Percentiles rank a stretch among this genome's conserved stretches.
Evolutionary conservation across 495 filamentous ascomycete genomes (phyloP).

Genomic region (Chaetomium fimeti): DNA sequence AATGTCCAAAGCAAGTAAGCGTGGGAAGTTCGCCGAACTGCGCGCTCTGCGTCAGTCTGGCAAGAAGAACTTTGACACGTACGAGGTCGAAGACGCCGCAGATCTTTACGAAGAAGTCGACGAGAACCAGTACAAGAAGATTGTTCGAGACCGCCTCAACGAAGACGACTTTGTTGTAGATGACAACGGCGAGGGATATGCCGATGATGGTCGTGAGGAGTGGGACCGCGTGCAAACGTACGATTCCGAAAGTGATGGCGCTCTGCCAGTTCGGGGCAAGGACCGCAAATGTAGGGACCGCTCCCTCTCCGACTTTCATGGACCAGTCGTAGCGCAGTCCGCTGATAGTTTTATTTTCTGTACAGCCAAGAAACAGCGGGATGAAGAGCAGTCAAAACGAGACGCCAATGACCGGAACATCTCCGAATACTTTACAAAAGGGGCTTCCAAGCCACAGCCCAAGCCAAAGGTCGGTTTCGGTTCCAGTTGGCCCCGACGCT

Average conservation of each 20-base stretch:
- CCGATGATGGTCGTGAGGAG: conserved; percentile 94
- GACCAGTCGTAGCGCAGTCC: background rate
- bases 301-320: background rate
- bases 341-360: conserved; percentile 15
- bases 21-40: conserved; percentile 70
- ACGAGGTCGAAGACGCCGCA: conserved; percentile 80
- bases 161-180: conserved; percentile 97
- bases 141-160: conserved; percentile 83
- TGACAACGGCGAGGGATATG: conserved; percentile 90
- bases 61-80: conserved; percentile 85
- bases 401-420: conserved; percentile 89
- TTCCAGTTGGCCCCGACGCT: background rate
- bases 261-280: conserved; percentile 57
- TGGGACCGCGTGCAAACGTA: conserved; percentile 75
- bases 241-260: conserved; percentile 71
- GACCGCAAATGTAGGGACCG: conserved; percentile 47
- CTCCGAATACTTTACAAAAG: conserved; percentile 86
- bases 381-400: conserved; percentile 82
- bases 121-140: conserved; percentile 94
- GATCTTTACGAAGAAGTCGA: conserved; percentile 95
- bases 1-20: conserved; percentile 50
- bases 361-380: conserved; percentile 78
- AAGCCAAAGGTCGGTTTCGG: conserved; percentile 69
- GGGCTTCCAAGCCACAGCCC: conserved; percentile 59
- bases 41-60: conserved; percentile 80